Percentiles rank a stretch among this genome's conserved stretches.
These are phyloP conservation scores for Vanderwaltozyma tropicalis DNA, from an alignment of 805 yeast species.

Conservation along the genomic window DNA sequence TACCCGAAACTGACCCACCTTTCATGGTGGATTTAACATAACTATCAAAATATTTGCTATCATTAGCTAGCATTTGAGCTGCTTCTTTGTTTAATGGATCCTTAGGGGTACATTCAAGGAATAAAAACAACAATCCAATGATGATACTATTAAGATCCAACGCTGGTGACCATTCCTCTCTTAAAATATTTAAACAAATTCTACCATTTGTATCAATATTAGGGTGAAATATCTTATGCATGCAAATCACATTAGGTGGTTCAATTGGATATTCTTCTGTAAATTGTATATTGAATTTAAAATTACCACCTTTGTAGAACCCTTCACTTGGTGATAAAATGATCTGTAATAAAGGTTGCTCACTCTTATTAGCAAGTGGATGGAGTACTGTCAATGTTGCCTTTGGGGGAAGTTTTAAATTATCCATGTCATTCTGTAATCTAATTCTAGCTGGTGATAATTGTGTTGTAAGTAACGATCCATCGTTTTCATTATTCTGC, in stretches of 20 bases:
- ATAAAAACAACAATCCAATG: slow-evolving; percentile 75
- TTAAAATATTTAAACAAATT: slow-evolving; percentile 77
- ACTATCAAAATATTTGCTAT: slow-evolving; percentile 39
- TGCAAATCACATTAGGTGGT: slow-evolving; percentile 75
- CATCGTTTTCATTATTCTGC: background rate
- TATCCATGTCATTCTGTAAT: slow-evolving; percentile 18
- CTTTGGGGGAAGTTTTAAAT: slow-evolving; percentile 20
- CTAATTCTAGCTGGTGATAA: slow-evolving; percentile 16
- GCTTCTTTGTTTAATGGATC: slow-evolving; percentile 93
- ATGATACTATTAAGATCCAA: slow-evolving; percentile 69
- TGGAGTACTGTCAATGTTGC: slow-evolving; percentile 6
- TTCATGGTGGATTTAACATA: slow-evolving; percentile 56
- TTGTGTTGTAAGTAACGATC: background rate
- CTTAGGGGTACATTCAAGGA: slow-evolving; percentile 81
- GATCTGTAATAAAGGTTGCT: slow-evolving; percentile 12
- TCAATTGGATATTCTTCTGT: slow-evolving; percentile 78
- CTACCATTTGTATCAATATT: slow-evolving; percentile 86
- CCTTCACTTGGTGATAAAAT: slow-evolving; percentile 23
- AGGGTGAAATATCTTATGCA: slow-evolving; percentile 77
- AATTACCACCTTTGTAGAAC: slow-evolving; percentile 18
- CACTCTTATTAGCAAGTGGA: slow-evolving; percentile 3
- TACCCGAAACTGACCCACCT: slow-evolving; percentile 56
- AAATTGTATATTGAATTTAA: slow-evolving; percentile 56
- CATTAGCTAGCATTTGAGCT: slow-evolving; percentile 45
- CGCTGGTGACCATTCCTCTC: slow-evolving; percentile 97